Evolutionary conservation across 2,329 filamentous ascomycete species (phyloP).

Genomic region (Teratosphaeria viscida): DNA sequence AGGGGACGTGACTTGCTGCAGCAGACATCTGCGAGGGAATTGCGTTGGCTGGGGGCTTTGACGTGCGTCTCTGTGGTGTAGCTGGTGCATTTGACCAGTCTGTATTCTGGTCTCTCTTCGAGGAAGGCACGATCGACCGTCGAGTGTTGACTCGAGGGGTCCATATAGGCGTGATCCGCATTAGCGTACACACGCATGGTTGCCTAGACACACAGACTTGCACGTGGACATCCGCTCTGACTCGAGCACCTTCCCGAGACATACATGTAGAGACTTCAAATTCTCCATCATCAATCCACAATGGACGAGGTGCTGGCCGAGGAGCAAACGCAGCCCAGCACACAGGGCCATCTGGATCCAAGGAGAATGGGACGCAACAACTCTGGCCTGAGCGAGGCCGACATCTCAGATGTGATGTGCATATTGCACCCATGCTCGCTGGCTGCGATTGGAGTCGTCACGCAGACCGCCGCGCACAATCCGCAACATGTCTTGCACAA

Average conservation of each 20-base stretch:
- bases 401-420: slow-evolving; percentile 81
- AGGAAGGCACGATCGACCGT: not conserved
- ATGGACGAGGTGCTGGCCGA: slow-evolving; percentile 5
- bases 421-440: slow-evolving; percentile 71
- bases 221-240: slow-evolving; percentile 2
- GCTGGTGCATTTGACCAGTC: not conserved
- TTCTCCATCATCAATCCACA: not conserved
- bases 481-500: slow-evolving; percentile 53
- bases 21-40: not conserved
- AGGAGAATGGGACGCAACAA: slow-evolving; percentile 68
- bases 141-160: not conserved
- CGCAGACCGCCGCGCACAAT: slow-evolving; percentile 39
- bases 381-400: slow-evolving; percentile 70
- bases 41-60: not conserved
- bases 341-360: slow-evolving; percentile 72
- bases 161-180: not conserved
- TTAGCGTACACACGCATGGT: slow-evolving; percentile 2
- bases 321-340: slow-evolving; percentile 29
- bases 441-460: slow-evolving; percentile 61
- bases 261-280: not conserved
- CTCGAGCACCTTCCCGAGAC: not conserved
- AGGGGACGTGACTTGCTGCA: not conserved
- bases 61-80: not conserved
- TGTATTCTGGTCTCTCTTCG: not conserved
- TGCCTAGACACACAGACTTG: slow-evolving; percentile 4